Evolutionary conservation across 1,139 yeast genomes (phyloP), one percentile per base, ranked within the genome.

Genomic region (Zygosaccharomyces pseudobailii): DNA sequence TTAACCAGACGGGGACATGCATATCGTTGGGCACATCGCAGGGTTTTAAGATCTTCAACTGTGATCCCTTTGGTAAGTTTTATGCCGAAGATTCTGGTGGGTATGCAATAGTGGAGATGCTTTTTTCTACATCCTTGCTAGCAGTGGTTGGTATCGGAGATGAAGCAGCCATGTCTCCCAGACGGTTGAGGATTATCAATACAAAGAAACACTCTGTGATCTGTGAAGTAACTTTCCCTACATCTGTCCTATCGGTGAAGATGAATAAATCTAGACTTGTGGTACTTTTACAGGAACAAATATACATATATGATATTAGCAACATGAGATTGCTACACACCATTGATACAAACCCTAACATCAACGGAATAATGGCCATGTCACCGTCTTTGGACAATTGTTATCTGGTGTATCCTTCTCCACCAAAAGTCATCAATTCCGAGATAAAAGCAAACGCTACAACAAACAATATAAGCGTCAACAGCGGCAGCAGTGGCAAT

Each of bases 1-100:
- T 92, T 73, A 92, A 92, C 68, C 98, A 92, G 70, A 95, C 90
- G 65, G 85, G 86, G 49, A 75, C 89, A 49, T 90, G 97, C 64
- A 76, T 90, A 25, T 88, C 96, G 1, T 78, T 88, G 5, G 97
- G 96, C 2, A 76, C 87, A 7, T 76, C 77, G 40, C 72, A 72
- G 47, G 94, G 95, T n/a, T 88, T 87, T 67, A 80, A 80, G 57
- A 85, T 92, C 43, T 90, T 82, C 73, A 87, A 86, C 63, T 88
- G 96, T 68, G 87, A 83, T 50, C 96, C 97, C 2, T 87, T 90
- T 64, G 95, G 95, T 10, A 80, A 80, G 57, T 87, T 94, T 61
- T 87, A 80, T 61, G 77, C 76, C 21, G 75, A 75, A 52, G 62
- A 71, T 50, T 67, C 63, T 48, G 85, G 82, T 42, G 81, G 87